phyloP scores from a whole-genome alignment of 2,329 filamentous ascomycete genomes.

The Xylaria polymorpha region DNA sequence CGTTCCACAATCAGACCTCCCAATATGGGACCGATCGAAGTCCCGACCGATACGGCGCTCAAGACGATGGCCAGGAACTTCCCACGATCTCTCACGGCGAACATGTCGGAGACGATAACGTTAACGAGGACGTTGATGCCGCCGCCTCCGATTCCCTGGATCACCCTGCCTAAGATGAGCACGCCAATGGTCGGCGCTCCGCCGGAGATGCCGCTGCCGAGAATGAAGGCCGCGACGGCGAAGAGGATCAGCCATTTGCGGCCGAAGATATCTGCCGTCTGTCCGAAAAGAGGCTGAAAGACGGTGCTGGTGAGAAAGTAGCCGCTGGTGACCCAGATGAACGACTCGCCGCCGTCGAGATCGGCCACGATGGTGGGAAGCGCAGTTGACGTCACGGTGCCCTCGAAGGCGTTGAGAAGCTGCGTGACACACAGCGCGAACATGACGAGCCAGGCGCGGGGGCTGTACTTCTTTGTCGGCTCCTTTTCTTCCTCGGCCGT shows the following conservation, averaged over 20 bases:
- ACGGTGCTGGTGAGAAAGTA: slow-evolving; percentile 47
- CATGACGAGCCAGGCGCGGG: too few species aligned
- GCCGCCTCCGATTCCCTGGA: slow-evolving; percentile 57
- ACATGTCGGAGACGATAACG: slow-evolving; percentile 60
- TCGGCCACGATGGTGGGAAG: slow-evolving; percentile 30
- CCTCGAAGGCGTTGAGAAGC: slow-evolving; percentile 13
- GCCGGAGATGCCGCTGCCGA: slow-evolving; percentile 60
- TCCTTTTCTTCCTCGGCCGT: too few species aligned
- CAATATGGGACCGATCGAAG: slow-evolving; percentile 47
- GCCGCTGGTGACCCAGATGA: slow-evolving; percentile 35
- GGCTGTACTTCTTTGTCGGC: too few species aligned
- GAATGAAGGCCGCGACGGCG: slow-evolving; percentile 55
- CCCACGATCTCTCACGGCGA: slow-evolving; percentile 58
- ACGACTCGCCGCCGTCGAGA: slow-evolving; percentile 27
- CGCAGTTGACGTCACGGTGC: slow-evolving; percentile 32
- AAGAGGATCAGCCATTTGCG: slow-evolving; percentile 51
- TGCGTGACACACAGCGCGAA: too few species aligned
- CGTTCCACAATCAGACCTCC: slow-evolving; percentile 36
- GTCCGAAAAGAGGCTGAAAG: slow-evolving; percentile 58
- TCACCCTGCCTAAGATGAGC: slow-evolving; percentile 54
- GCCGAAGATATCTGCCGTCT: slow-evolving; percentile 60
- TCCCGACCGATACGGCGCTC: slow-evolving; percentile 48
- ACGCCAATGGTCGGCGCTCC: slow-evolving; percentile 52
- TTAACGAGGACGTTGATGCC: slow-evolving; percentile 54
- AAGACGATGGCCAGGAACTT: slow-evolving; percentile 53